A percentile compares a stretch with the other conserved stretches of the same genome.
Conservation (phyloP, 192 early-diverging fungal species). For the Phycomyces nitens region DNA sequence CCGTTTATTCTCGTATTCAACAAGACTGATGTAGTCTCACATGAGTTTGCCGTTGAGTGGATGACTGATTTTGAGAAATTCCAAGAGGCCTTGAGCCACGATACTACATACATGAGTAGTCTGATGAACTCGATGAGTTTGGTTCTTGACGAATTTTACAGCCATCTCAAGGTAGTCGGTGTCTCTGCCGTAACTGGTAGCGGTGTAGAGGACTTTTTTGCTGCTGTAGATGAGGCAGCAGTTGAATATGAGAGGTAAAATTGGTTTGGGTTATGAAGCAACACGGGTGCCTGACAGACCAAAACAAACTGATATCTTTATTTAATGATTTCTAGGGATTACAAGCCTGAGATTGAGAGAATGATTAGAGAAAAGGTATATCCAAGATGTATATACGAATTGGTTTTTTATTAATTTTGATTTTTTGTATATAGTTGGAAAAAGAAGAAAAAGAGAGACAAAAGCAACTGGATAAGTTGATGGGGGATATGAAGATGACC, state of each 20-base stretch:
- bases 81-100: slow-evolving; percentile 81
- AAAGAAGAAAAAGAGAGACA: slow-evolving; percentile 59
- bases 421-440: slow-evolving; percentile 42
- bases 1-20: slow-evolving; percentile 96
- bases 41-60: slow-evolving; percentile 91
- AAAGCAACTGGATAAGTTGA: slow-evolving; percentile 69
- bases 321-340: slow-evolving; percentile 63
- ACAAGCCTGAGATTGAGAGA: slow-evolving; percentile 78
- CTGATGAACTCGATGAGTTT: slow-evolving; percentile 94
- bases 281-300: too few species aligned
- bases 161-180: slow-evolving; percentile 73
- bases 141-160: slow-evolving; percentile 97
- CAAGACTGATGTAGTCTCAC: slow-evolving; percentile 90
- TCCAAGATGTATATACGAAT: background rate
- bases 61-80: slow-evolving; percentile 96
- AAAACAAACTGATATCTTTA: too few species aligned
- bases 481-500: slow-evolving; percentile 84
- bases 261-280: background rate
- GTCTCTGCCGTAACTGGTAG: slow-evolving; percentile 90
- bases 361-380: slow-evolving; percentile 60
- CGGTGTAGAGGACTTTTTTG: slow-evolving; percentile 89
- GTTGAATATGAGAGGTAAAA: slow-evolving; percentile 77
- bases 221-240: slow-evolving; percentile 73
- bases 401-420: background rate
- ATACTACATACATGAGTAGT: slow-evolving; percentile 87